phyloP scores from a whole-genome alignment of 805 yeast species.

The Candida saitoana region DNA sequence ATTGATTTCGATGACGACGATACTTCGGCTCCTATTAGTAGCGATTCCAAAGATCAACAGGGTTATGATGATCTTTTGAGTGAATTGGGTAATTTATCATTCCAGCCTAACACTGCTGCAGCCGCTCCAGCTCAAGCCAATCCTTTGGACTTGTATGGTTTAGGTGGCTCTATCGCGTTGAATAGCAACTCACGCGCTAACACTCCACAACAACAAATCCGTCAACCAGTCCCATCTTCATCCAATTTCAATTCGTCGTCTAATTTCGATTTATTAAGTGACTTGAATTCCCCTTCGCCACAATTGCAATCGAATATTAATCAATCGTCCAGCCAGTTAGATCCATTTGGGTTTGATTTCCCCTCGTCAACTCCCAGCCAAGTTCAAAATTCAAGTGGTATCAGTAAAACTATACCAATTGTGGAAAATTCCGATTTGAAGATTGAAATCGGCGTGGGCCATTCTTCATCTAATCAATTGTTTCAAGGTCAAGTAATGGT shows the following conservation, averaged over 20 bases:
- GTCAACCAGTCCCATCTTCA: slow-evolving; percentile 11
- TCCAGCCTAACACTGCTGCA: slow-evolving; percentile 31
- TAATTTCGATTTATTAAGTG: slow-evolving; percentile 30
- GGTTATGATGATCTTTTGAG: slow-evolving; percentile 67
- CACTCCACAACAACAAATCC: slow-evolving; percentile 9
- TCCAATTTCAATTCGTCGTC: slow-evolving; percentile 7
- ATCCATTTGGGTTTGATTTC: slow-evolving; percentile 39
- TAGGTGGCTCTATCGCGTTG: slow-evolving; percentile 49
- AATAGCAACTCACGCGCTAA: slow-evolving; percentile 14
- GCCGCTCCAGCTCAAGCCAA: slow-evolving; percentile 10
- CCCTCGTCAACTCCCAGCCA: slow-evolving; percentile 34
- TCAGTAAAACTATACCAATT: slow-evolving; percentile 24
- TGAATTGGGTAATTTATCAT: slow-evolving; percentile 62
- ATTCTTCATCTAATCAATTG: slow-evolving; percentile 30
- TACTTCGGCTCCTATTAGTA: slow-evolving; percentile 29
- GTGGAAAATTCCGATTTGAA: slow-evolving; percentile 45
- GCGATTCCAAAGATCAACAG: slow-evolving; percentile 30
- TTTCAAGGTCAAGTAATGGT: slow-evolving; percentile 46
- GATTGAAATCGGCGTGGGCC: slow-evolving; percentile 42
- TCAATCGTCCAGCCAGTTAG: slow-evolving; percentile 19
- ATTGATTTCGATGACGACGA: slow-evolving; percentile 42
- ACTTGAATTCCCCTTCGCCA: slow-evolving; percentile 40
- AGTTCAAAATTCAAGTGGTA: slow-evolving; percentile 13
- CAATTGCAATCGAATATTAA: slow-evolving; percentile 22
- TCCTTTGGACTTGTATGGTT: slow-evolving; percentile 41